Evolutionary conservation across 768 basidiomycete species (phyloP).

Genomic region (Rhodotorula diobovata): DNA sequence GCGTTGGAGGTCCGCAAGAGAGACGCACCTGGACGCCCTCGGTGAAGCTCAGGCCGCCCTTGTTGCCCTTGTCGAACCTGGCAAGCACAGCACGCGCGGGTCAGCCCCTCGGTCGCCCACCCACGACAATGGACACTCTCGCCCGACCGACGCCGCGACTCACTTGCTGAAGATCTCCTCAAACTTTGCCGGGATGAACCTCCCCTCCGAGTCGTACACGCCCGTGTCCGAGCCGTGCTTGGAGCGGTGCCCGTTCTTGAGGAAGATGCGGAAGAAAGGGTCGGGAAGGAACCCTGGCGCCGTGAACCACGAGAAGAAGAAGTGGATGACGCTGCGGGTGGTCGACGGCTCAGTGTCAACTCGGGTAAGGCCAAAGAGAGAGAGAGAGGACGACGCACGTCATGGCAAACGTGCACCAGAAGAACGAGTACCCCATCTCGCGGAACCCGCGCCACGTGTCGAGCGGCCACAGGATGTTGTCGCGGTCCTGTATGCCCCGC

Average conservation of each 20-base stretch:
- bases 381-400: slow-evolving; percentile 25
- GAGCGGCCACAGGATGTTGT: slow-evolving; percentile 53
- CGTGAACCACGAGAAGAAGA: slow-evolving; percentile 47
- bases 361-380: not conserved
- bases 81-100: no score
- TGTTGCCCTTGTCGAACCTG: slow-evolving; percentile 28
- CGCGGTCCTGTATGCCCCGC: slow-evolving; percentile 29
- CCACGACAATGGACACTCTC: no score
- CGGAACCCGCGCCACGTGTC: slow-evolving; percentile 53
- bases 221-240: slow-evolving; percentile 54
- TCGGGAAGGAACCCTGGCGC: slow-evolving; percentile 50
- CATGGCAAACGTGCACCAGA: slow-evolving; percentile 48
- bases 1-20: slow-evolving; percentile 44
- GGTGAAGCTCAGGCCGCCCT: slow-evolving; percentile 32
- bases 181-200: slow-evolving; percentile 51
- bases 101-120: no score
- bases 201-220: slow-evolving; percentile 51
- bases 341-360: not conserved
- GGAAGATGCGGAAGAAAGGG: slow-evolving; percentile 51
- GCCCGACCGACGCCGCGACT: not conserved
- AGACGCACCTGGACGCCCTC: slow-evolving; percentile 16
- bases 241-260: slow-evolving; percentile 47
- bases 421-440: slow-evolving; percentile 51
- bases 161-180: slow-evolving; percentile 52
- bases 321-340: slow-evolving; percentile 45